Evolutionary conservation across 192 early-diverging fungal species (phyloP).

Genomic region (Phycomyces nitens): DNA sequence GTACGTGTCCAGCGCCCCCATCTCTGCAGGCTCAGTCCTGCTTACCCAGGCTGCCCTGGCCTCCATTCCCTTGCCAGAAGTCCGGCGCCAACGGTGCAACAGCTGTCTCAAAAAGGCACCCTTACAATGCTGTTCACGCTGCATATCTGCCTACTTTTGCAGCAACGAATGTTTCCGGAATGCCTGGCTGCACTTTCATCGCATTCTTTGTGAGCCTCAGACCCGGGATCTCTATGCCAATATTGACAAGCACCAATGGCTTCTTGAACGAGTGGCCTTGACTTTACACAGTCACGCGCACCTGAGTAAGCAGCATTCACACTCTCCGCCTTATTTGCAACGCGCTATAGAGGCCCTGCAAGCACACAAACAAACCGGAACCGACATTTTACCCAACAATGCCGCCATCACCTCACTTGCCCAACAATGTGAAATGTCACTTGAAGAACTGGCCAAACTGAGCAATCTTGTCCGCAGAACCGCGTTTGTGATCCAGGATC

Average conservation of each 20-base stretch:
- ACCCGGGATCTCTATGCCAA: slow-evolving; percentile 19
- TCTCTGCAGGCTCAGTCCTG: background rate
- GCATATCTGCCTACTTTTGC: slow-evolving; percentile 32
- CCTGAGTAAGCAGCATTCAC: slow-evolving; percentile 34
- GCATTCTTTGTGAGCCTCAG: slow-evolving; percentile 21
- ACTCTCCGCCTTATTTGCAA: slow-evolving; percentile 22
- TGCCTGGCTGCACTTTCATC: slow-evolving; percentile 30
- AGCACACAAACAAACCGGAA: slow-evolving; percentile 6
- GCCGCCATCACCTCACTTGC: background rate
- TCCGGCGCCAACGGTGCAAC: slow-evolving; percentile 29
- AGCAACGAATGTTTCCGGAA: slow-evolving; percentile 34
- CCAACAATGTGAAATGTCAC: slow-evolving; percentile 12
- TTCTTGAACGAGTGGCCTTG: slow-evolving; percentile 18
- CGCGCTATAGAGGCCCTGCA: slow-evolving; percentile 23
- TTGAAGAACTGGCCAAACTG: slow-evolving; percentile 9
- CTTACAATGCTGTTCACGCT: slow-evolving; percentile 30
- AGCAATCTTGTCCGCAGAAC: slow-evolving; percentile 8
- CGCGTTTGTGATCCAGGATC: slow-evolving; percentile 22
- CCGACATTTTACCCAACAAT: background rate
- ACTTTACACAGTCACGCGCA: slow-evolving; percentile 30
- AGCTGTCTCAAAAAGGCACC: slow-evolving; percentile 23
- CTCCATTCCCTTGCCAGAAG: slow-evolving; percentile 27
- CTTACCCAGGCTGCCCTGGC: slow-evolving; percentile 18
- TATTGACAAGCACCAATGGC: slow-evolving; percentile 26
- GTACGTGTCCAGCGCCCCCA: background rate